Conservation (phyloP, 768 basidiomycete genomes). For the Lyophyllum semitale region DNA sequence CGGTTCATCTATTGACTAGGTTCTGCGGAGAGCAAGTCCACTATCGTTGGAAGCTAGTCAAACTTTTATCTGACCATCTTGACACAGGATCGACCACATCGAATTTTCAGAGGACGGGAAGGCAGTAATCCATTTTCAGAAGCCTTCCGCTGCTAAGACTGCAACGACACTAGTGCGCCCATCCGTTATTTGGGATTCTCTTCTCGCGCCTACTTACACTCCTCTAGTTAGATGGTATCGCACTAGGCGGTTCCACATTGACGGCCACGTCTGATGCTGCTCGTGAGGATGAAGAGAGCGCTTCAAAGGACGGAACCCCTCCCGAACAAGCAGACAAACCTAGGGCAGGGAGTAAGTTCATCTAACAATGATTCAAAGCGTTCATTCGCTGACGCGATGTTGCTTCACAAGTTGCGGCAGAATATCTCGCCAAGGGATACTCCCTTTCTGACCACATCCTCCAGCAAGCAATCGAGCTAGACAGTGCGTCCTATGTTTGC, state of each 20-base stretch:
- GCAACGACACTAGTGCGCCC: slow-evolving; percentile 73
- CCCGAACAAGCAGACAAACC: slow-evolving; percentile 92
- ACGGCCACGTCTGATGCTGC: slow-evolving; percentile 69
- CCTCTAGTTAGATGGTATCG: slow-evolving; percentile 67
- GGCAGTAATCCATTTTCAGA: slow-evolving; percentile 85
- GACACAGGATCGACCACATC: slow-evolving; percentile 64
- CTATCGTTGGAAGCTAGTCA: not conserved
- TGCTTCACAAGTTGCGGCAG: slow-evolving; percentile 70
- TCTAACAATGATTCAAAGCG: too few relatives aligned
- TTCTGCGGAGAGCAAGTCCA: slow-evolving; percentile 82
- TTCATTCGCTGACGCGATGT: slow-evolving; percentile 5
- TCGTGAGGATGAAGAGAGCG: slow-evolving; percentile 56
- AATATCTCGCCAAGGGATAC: slow-evolving; percentile 93
- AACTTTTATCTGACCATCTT: slow-evolving; percentile 8
- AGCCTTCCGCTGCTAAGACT: slow-evolving; percentile 80
- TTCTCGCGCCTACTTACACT: not conserved
- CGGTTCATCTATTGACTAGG: slow-evolving; percentile 34
- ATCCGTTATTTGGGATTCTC: not conserved
- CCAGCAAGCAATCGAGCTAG: slow-evolving; percentile 79
- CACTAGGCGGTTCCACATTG: slow-evolving; percentile 72
- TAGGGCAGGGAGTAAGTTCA: slow-evolving; percentile 69
- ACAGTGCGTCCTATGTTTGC: slow-evolving; percentile 41
- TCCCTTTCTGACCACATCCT: slow-evolving; percentile 76
- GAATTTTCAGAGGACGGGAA: slow-evolving; percentile 41
- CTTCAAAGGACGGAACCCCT: slow-evolving; percentile 33